A percentile compares a stretch with the other conserved stretches of the same genome.
phyloP scores from a whole-genome alignment of 2,329 filamentous ascomycete genomes.

The Calonectria pauciramosa region DNA sequence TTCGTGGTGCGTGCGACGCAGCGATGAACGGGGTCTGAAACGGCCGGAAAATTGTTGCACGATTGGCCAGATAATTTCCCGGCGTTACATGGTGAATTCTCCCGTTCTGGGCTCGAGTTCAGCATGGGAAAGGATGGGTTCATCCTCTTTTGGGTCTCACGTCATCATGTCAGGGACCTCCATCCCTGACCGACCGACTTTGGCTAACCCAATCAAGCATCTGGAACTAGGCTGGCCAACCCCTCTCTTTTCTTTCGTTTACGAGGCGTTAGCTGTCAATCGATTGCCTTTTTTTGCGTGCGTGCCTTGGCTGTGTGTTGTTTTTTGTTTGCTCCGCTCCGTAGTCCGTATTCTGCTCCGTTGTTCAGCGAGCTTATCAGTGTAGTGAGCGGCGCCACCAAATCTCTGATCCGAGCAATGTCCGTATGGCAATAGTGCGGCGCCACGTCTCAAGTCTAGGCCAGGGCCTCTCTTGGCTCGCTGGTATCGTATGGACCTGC shows the following conservation, averaged over 20 bases:
- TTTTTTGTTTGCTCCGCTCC: background rate
- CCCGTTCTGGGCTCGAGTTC: background rate
- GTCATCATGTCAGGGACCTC: conserved; percentile 8
- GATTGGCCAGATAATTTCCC: conserved; percentile 6
- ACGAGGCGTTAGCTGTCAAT: conserved; percentile 1
- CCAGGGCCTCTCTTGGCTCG: background rate
- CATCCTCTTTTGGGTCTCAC: background rate
- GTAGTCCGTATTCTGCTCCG: background rate
- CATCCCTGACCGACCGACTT: background rate
- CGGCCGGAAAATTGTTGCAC: background rate
- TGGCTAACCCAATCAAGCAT: conserved; percentile 3
- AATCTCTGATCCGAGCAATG: background rate
- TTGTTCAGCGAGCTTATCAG: background rate
- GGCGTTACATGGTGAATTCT: background rate
- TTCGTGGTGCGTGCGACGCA: background rate
- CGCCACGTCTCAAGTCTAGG: background rate
- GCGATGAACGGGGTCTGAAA: background rate
- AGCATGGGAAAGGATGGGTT: background rate
- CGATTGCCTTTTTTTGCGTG: background rate
- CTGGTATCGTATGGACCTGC: background rate
- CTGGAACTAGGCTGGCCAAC: background rate
- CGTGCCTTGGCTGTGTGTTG: background rate
- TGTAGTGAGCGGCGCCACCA: background rate
- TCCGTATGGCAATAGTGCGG: background rate
- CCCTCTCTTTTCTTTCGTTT: background rate